Conservation (phyloP, 768 basidiomycete species). For the Pleurotus giganteus region DNA sequence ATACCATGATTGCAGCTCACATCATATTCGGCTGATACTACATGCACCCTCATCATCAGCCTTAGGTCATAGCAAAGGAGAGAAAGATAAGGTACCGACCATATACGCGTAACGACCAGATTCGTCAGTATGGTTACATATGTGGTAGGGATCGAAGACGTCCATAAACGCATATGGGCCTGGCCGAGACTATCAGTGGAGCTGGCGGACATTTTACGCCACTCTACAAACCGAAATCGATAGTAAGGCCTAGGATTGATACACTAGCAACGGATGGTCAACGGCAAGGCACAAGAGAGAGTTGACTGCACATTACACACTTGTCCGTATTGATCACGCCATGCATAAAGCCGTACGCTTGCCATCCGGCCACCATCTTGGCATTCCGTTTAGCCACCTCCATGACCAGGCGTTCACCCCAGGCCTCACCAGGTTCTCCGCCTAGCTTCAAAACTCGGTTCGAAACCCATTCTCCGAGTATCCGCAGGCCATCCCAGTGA, state of each 20-base stretch:
- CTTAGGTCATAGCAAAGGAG: not conserved
- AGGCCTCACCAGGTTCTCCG: conserved; percentile 50
- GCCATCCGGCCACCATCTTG: conserved; percentile 93
- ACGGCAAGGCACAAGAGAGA: not conserved
- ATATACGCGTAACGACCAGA: conserved; percentile 76
- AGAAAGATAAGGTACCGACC: conserved; percentile 20
- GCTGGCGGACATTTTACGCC: not conserved
- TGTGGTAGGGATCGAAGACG: conserved; percentile 77
- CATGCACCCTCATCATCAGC: not conserved
- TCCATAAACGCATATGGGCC: conserved; percentile 97
- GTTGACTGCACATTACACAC: conserved; percentile 34
- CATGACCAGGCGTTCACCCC: conserved; percentile 70
- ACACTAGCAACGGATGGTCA: conserved; percentile 42
- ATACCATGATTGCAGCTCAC: conserved; percentile 34
- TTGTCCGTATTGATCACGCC: conserved; percentile 98
- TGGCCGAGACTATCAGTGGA: conserved; percentile 21
- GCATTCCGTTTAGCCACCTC: conserved; percentile 86
- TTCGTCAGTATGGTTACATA: conserved; percentile 89
- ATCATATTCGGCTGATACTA: conserved; percentile 80
- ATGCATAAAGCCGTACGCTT: conserved; percentile 92
- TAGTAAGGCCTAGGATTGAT: conserved; percentile 72
- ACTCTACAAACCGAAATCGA: conserved; percentile 59
- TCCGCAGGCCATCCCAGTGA: conserved; percentile 71
- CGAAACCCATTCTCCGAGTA: conserved; percentile 75
- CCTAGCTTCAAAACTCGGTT: conserved; percentile 54